Percentiles rank a stretch among this genome's conserved stretches.
Evolutionary conservation across 352 stramenopile species (phyloP).

Genomic region (Phytophthora tubulina): DNA sequence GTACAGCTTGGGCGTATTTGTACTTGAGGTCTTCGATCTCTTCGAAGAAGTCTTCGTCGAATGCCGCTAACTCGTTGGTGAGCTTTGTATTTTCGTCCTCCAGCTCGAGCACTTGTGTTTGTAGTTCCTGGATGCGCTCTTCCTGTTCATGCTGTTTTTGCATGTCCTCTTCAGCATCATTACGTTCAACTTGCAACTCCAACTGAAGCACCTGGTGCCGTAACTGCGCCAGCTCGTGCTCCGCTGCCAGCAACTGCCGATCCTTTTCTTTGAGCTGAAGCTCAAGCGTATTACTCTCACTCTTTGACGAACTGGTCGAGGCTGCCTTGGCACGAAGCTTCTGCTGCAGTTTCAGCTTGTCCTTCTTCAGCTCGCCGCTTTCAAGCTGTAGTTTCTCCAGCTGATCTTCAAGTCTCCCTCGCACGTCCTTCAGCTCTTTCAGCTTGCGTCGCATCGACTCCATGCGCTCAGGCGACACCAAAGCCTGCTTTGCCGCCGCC

Average conservation of each 20-base stretch:
- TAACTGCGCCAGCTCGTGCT: constrained; percentile 32
- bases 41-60: constrained; percentile 96
- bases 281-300: constrained; percentile 19
- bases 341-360: constrained; percentile 78
- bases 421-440: constrained; percentile 54
- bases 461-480: constrained; percentile 51
- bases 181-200: constrained; percentile 32
- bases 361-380: constrained; percentile 55
- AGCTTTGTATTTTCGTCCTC: constrained; percentile 81
- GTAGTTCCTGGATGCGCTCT: constrained; percentile 48
- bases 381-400: constrained; percentile 54
- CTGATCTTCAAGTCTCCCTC: constrained; percentile 49
- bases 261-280: constrained; percentile 42
- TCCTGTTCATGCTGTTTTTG: constrained; percentile 17
- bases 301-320: constrained; percentile 30
- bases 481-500: constrained; percentile 36
- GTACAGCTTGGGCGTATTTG: constrained; percentile 91
- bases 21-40: constrained; percentile 97
- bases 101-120: constrained; percentile 53
- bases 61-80: constrained; percentile 86
- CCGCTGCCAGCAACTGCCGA: constrained; percentile 22
- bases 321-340: constrained; percentile 59
- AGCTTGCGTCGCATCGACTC: constrained; percentile 57
- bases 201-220: constrained; percentile 35
- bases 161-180: constrained; percentile 7